phyloP scores from a whole-genome alignment of 768 basidiomycete genomes.

The Psilocybe sp. region DNA sequence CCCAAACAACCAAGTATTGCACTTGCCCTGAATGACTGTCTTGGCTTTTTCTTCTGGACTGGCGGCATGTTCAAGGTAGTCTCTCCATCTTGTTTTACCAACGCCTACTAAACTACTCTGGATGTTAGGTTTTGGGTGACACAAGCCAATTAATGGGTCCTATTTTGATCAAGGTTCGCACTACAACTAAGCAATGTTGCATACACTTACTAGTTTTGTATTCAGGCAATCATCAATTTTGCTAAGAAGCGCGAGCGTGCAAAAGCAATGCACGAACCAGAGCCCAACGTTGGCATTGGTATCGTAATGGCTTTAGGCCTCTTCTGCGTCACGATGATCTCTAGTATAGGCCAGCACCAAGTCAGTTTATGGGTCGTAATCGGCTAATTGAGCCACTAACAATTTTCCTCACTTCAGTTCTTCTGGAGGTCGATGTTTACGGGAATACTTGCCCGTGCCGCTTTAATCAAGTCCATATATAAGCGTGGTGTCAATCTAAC shows the following conservation, averaged over 20 bases:
- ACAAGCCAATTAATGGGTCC: constrained; percentile 62
- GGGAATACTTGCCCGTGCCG: constrained; percentile 62
- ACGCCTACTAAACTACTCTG: not conserved
- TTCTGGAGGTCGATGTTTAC: constrained; percentile 70
- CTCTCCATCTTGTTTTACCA: not conserved
- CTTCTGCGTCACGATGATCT: constrained; percentile 42
- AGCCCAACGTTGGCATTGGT: constrained; percentile 48
- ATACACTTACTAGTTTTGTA: not conserved
- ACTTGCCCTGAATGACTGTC: constrained; percentile 59
- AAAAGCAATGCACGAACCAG: constrained; percentile 27
- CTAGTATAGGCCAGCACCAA: constrained; percentile 64
- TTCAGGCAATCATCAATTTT: constrained; percentile 59
- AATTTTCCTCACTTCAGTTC: constrained; percentile 37
- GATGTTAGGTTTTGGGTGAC: constrained; percentile 53
- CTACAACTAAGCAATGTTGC: not conserved
- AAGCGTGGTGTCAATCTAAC: constrained; percentile 65
- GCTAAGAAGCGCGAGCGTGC: constrained; percentile 45
- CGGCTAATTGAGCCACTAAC: not conserved
- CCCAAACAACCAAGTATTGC: constrained; percentile 49
- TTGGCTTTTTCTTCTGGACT: constrained; percentile 59
- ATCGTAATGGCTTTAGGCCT: constrained; percentile 59
- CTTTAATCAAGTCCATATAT: constrained; percentile 70
- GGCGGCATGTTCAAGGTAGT: constrained; percentile 59
- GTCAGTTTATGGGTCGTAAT: constrained; percentile 24
- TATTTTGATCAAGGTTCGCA: constrained; percentile 50